phyloP scores from a whole-genome alignment of 768 basidiomycete genomes.

The Rhizopogon salebrosus region DNA sequence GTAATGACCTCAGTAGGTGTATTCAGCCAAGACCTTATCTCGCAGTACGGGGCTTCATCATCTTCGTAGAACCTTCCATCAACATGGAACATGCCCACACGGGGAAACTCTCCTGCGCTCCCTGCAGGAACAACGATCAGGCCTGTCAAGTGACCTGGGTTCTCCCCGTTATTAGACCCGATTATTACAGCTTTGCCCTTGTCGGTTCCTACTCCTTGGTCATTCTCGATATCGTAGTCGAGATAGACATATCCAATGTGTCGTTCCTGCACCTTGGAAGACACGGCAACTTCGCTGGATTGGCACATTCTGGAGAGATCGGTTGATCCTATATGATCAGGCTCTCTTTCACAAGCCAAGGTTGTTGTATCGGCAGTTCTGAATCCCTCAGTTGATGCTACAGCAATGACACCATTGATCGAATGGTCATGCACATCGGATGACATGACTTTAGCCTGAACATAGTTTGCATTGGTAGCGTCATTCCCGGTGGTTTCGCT shows the following conservation, averaged over 20 bases:
- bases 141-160: not conserved
- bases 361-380: not conserved
- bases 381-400: not conserved
- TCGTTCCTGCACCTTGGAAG: not conserved
- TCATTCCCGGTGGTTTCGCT: not conserved
- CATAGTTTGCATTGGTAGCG: not conserved
- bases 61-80: not conserved
- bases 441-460: not conserved
- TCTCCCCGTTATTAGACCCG: not conserved
- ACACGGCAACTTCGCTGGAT: not conserved
- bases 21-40: not conserved
- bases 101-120: not conserved
- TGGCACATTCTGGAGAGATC: not conserved
- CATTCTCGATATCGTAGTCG: not conserved
- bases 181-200: constrained; percentile 1
- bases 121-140: not conserved
- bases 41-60: not conserved
- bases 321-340: not conserved
- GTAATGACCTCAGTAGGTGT: not conserved
- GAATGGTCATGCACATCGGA: not conserved
- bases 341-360: not conserved
- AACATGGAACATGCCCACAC: not conserved
- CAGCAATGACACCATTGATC: not conserved
- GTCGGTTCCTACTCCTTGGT: not conserved
- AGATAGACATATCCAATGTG: constrained; percentile 1